Evolutionary conservation across 2,329 filamentous ascomycete species (phyloP), one percentile per base, ranked within the genome.

Genomic region (Simplicillium aogashimaense): DNA sequence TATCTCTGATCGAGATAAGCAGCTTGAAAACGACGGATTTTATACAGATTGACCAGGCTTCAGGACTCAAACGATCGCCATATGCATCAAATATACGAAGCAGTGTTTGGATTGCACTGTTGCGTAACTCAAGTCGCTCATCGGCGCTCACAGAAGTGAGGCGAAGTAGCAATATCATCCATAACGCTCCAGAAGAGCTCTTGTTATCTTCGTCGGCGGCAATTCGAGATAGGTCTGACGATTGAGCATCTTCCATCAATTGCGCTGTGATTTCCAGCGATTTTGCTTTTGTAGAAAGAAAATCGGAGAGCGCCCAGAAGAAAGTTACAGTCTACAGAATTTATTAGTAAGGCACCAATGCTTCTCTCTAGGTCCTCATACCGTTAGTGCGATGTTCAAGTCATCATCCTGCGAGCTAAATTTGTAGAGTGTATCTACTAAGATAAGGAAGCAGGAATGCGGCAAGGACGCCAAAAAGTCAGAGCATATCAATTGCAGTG

Each of bases 241-340:
- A 52, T 50, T 76, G 63, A 44, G 70, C 53, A 45, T 70, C 65
- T 35, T 67, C 61, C 41, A 80, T 67, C 43, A 81, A 66, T 38
- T 70, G 67, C 34, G 71, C 64, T 1, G 72, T 78, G 28, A 82
- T 74, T 1, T 72, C 69, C 35, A 81, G 71, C 0, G 71, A 67
- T 43, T 67, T 69, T 40, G 70, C 76, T 48, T 74, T 76, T 3
- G 70, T 64, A 2, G 77, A 81, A 4, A 97, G 69, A 47, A 89
- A 92, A 58, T 95, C 89, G 0, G 90, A 95, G 7, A 95, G 75
- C 40, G 90, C 89, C 87, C 89, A 95, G 58, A 95, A 94, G 55
- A 94, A 92, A 0, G 90, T 95, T 8, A 95, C 86, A 1, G 89
- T 92, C n/a, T n/a, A n/a, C n/a, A n/a, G n/a, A 77, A 86, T 38